Base-by-base conservation (phyloP, 768 basidiomycete species). In the Mycena floridula region DNA sequence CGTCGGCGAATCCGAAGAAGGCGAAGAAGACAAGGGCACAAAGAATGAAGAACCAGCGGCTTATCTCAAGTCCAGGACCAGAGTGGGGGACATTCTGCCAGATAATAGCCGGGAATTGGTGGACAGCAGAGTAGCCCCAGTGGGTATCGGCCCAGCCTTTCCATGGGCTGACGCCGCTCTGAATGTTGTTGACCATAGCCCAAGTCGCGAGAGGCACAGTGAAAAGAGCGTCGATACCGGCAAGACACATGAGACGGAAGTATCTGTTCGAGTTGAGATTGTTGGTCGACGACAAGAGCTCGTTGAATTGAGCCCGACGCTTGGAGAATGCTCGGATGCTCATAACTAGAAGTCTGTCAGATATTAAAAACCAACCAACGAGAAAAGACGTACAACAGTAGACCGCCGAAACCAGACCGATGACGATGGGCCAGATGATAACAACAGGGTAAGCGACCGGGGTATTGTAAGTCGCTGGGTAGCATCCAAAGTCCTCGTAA, bases 1-100 rank as follows among this genome's bases (percentile, higher is more conserved):
- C 83, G 21, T 72, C 69, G 8, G 74, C 77, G 42, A 82, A 74
- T 2, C 81, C 82, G 54, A 86, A 85, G 66, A 81, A 76, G n/a
- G 57, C 59, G 54, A 85, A 85, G 65, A 85, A 85, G 35, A 74
- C 12, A 47, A 82, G 58, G 3, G 77, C 73, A 50, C 72, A 75
- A 25, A 69, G 49, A 7, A 77, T 49, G 15, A 65, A 52, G 20
- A 65, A 42, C 79, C 79, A 80, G 41, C 80, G 70, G 5, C 59
- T 65, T 26, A 75, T 38, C 53, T 81, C 76, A 73, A 45, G 1
- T 56, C 51, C 7, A 47, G 24, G 2, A 58, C 58, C 4, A 22
- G 47, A 16, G 48, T 44, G 7, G 44, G 44, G 46, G 61, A 48
- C 16, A 44, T 11, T 32, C 63, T 64, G n/a, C 79, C 79, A 81